Base-by-base conservation (phyloP, 2,329 filamentous ascomycete genomes). In the Penicillium psychrosexuale region DNA sequence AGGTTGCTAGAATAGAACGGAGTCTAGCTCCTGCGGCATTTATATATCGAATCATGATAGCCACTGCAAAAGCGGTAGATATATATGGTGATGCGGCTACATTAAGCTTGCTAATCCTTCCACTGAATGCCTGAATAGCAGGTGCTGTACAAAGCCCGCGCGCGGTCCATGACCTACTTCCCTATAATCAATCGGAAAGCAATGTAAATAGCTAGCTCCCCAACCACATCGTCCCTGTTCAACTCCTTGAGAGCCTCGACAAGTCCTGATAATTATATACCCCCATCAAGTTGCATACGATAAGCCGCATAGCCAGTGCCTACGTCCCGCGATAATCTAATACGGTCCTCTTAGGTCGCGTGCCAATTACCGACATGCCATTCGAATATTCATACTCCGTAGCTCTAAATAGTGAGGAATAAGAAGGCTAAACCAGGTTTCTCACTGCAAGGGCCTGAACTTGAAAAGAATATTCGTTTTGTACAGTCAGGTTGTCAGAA, bases 401-500 rank as follows among this genome's bases (percentile, higher is more conserved):
- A 22, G 28, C 22, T 22, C 42, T 8, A 5, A 22, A 31, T 9
- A 44, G 15, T 8, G 42, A 44, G 27, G 6, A 19, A 22, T 15
- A 6, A 17, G 4, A 17, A 15, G 28, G 5, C 8, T 15, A 3
- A 31, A 13, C 3, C 3, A 31, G 8, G 11, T 5, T 9, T 33
- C n/a, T 13, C 6, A 19, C n/a, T 2, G 0, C 19, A 15, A 19
- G n/a, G 40, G 30, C 13, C 19, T n/a, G 28, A 43, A 13, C 13
- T 17, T 9, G 28, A 34, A n/a, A 31, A 5, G 8, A 50, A 8
- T 3, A 44, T 50, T n/a, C 11, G 2, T 8, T 53, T 49, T 49
- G 24, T 53, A 53, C 51, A 53, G 8, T 31, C 30, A 53, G 11
- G 37, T 38, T 28, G n/a, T 51, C 40, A 5, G 31, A 55, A 45